Evolutionary conservation across 805 yeast species (phyloP), one percentile per base, ranked within the genome.

Genomic region (Maudiozyma pseudohumilis): DNA sequence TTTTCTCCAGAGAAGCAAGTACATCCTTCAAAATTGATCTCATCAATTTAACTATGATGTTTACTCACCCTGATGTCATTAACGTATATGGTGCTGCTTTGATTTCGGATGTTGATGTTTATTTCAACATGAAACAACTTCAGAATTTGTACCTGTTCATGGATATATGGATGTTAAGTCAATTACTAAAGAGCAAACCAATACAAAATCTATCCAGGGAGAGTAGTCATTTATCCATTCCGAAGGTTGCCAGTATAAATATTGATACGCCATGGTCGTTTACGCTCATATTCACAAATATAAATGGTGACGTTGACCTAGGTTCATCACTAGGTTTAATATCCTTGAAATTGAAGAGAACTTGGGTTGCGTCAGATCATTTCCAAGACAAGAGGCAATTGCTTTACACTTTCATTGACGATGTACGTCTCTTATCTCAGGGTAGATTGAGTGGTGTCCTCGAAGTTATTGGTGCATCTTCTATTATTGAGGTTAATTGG

Each of bases 1-100:
- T 84, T 12, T 92, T 85, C 53, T 89, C 97, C 0, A 73, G 95
- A 43, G 95, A 86, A 44, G 71, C 81, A 0, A 86, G 95, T 65
- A 94, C 94, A 0, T 77, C 82, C 3, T 56, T 84, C 21, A 47
- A 54, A 1, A 44, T 75, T 7, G 66, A 74, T 13, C 64, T 68
- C 30, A 53, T 79, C 9, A 51, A 75, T 33, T 23, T 75, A 10
- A 68, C 69, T 4, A 65, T 72, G n/a, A 61, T 73, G 15, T 52
- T 78, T 26, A 65, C 71, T 0, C 68, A 67, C 29, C 61, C 66
- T 0, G 62, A 64, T 2, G 49, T 55, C 1, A 50, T 64, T 11
- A 70, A 66, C 30, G 52, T 75, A 2, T 61, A 66, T 30, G 67
- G 77, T 2, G 64, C 78, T 0, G 75, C 74, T 3, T 63, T 69